phyloP scores from a whole-genome alignment of 495 filamentous ascomycete genomes.

The Cryomyces minteri region DNA sequence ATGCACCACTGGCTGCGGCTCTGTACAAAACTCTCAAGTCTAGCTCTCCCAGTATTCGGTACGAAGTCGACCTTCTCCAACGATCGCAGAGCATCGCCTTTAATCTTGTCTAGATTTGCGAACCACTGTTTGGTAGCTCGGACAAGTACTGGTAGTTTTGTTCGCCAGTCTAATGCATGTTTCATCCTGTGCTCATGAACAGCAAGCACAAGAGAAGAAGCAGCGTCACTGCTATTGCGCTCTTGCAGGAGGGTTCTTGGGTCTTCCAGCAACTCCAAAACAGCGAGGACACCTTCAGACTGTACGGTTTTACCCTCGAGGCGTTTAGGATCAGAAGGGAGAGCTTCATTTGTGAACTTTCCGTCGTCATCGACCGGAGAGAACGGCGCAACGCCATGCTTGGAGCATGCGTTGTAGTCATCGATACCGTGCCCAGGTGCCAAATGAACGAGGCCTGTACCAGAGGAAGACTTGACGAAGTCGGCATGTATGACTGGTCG shows the following conservation, averaged over 20 bases:
- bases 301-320: constrained; percentile 45
- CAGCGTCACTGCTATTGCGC: background rate
- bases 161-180: constrained; percentile 95
- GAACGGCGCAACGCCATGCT: constrained; percentile 43
- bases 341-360: constrained; percentile 54
- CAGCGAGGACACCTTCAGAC: constrained; percentile 42
- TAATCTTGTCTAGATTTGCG: constrained; percentile 72
- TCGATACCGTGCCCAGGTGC: constrained; percentile 95
- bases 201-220: constrained; percentile 33
- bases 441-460: constrained; percentile 81
- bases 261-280: constrained; percentile 41
- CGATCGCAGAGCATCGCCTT: constrained; percentile 44
- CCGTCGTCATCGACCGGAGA: constrained; percentile 73
- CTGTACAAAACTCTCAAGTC: constrained; percentile 68
- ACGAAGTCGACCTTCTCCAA: constrained; percentile 59
- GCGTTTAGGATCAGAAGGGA: constrained; percentile 40
- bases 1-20: constrained; percentile 95
- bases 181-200: constrained; percentile 64
- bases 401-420: constrained; percentile 69
- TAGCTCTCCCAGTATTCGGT: constrained; percentile 46
- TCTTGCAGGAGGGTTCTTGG: constrained; percentile 5
- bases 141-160: constrained; percentile 78
- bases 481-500: constrained; percentile 62
- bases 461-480: constrained; percentile 75
- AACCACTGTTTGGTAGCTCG: constrained; percentile 96